Conservation (phyloP, 2,329 filamentous ascomycete species). For the Penicillium corylophilum region DNA sequence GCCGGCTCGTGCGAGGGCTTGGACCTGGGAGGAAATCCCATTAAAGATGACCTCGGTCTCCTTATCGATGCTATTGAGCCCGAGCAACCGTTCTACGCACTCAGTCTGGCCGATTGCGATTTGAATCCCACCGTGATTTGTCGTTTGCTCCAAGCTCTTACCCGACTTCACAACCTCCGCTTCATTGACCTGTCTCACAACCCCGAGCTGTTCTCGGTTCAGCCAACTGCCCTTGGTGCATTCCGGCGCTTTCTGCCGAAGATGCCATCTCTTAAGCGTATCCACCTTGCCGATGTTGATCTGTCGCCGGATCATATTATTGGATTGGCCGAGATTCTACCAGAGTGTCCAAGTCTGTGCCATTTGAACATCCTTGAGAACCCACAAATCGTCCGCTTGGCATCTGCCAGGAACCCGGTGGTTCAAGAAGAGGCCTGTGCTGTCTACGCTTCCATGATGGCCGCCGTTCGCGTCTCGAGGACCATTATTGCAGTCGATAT, state of each 20-base stretch:
- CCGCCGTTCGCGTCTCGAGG: slow-evolving; percentile 78
- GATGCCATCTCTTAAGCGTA: slow-evolving; percentile 72
- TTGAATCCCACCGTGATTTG: slow-evolving; percentile 71
- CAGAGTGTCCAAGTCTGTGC: slow-evolving; percentile 76
- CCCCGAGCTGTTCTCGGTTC: slow-evolving; percentile 69
- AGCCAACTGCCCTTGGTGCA: slow-evolving; percentile 70
- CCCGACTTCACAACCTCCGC: slow-evolving; percentile 68
- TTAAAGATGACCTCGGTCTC: slow-evolving; percentile 54
- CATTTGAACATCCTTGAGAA: slow-evolving; percentile 89
- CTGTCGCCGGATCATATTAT: slow-evolving; percentile 87
- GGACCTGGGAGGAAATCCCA: slow-evolving; percentile 82
- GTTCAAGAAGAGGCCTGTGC: slow-evolving; percentile 91
- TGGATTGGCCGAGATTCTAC: slow-evolving; percentile 82
- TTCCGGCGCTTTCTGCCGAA: slow-evolving; percentile 83
- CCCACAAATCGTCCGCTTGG: slow-evolving; percentile 57
- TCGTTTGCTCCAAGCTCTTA: slow-evolving; percentile 71
- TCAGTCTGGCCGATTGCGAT: slow-evolving; percentile 84
- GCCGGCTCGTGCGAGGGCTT: slow-evolving; percentile 80
- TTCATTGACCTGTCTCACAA: slow-evolving; percentile 95
- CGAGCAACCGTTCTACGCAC: slow-evolving; percentile 66
- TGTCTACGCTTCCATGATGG: slow-evolving; percentile 85
- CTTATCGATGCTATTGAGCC: slow-evolving; percentile 38
- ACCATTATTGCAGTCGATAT: slow-evolving; percentile 88
- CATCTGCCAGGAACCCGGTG: slow-evolving; percentile 76
- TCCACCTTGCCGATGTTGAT: slow-evolving; percentile 82